phyloP scores from a whole-genome alignment of 1,284 basidiomycete species.

The Amylostereum areolatum region DNA sequence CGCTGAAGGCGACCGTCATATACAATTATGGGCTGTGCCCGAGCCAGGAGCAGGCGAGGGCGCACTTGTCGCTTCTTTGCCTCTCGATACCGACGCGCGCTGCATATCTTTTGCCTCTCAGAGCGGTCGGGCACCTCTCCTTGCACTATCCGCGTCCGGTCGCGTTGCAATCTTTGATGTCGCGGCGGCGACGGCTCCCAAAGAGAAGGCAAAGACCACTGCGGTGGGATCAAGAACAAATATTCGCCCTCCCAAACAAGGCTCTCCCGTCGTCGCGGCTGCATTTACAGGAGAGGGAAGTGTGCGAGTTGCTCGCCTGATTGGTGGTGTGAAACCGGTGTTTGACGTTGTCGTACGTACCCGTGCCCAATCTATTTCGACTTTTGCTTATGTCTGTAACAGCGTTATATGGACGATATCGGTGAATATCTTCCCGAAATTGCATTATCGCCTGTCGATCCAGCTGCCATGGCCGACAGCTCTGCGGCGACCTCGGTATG shows the following conservation, averaged over 20 bases:
- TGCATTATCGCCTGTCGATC: conserved; percentile 37
- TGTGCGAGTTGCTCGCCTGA: conserved; percentile 55
- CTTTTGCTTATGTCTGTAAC: not conserved
- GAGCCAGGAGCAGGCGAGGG: conserved; percentile 38
- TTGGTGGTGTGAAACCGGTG: conserved; percentile 60
- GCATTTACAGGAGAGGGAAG: conserved; percentile 40
- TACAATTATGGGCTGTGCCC: conserved; percentile 61
- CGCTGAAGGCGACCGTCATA: conserved; percentile 70
- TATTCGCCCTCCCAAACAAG: conserved; percentile 37
- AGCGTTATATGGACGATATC: conserved; percentile 52
- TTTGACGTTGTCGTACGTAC: conserved; percentile 62
- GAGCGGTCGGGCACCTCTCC: conserved; percentile 36
- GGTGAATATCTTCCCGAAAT: conserved; percentile 56
- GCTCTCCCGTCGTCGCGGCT: conserved; percentile 38
- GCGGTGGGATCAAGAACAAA: conserved; percentile 47
- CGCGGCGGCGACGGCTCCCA: conserved; percentile 27
- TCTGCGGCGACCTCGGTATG: conserved; percentile 12
- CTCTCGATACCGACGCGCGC: conserved; percentile 65
- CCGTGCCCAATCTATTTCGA: not conserved
- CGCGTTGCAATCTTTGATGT: conserved; percentile 61
- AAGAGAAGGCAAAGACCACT: conserved; percentile 38
- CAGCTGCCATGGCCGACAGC: conserved; percentile 29
- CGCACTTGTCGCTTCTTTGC: conserved; percentile 56
- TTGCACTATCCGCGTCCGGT: conserved; percentile 61
- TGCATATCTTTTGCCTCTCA: conserved; percentile 39